These are phyloP conservation scores for Neospermospora avenae DNA, from an alignment of 2,329 filamentous ascomycete genomes.

Conservation along the genomic window DNA sequence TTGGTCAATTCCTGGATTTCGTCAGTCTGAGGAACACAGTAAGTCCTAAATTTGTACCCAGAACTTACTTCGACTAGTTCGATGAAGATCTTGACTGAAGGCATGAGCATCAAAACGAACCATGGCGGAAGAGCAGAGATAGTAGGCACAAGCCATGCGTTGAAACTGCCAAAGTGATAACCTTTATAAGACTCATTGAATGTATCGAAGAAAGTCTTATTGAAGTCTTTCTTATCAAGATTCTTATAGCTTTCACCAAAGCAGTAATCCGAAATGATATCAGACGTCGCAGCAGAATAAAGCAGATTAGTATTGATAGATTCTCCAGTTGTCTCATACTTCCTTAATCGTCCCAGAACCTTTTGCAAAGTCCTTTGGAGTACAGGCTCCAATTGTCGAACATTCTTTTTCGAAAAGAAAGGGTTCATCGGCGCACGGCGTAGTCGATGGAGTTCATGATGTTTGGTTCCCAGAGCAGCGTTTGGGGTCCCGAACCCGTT, in stretches of 20 bases:
- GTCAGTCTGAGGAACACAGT: background rate
- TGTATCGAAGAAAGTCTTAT: slow-evolving; percentile 1
- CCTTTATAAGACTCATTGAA: background rate
- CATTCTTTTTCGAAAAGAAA: slow-evolving; percentile 17
- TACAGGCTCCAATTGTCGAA: slow-evolving; percentile 6
- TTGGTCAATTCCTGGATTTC: background rate
- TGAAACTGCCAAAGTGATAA: slow-evolving; percentile 8
- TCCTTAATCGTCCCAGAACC: background rate
- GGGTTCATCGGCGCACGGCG: slow-evolving; percentile 11
- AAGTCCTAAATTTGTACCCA: background rate
- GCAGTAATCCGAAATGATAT: slow-evolving; percentile 11
- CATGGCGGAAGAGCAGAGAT: background rate
- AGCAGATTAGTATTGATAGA: background rate
- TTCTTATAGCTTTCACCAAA: slow-evolving; percentile 9
- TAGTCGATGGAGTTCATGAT: slow-evolving; percentile 10
- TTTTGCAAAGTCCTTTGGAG: background rate
- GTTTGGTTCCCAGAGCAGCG: slow-evolving; percentile 6
- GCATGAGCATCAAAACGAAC: slow-evolving; percentile 1
- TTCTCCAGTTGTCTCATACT: background rate
- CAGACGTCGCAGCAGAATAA: background rate
- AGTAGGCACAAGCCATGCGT: slow-evolving; percentile 8
- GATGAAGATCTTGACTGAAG: background rate
- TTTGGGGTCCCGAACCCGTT: slow-evolving; percentile 1
- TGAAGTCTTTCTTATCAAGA: slow-evolving; percentile 7
- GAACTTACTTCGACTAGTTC: background rate